A percentile compares a stretch with the other conserved stretches of the same genome.
phyloP scores from a whole-genome alignment of 495 filamentous ascomycete species.

The Niebla homalea region DNA sequence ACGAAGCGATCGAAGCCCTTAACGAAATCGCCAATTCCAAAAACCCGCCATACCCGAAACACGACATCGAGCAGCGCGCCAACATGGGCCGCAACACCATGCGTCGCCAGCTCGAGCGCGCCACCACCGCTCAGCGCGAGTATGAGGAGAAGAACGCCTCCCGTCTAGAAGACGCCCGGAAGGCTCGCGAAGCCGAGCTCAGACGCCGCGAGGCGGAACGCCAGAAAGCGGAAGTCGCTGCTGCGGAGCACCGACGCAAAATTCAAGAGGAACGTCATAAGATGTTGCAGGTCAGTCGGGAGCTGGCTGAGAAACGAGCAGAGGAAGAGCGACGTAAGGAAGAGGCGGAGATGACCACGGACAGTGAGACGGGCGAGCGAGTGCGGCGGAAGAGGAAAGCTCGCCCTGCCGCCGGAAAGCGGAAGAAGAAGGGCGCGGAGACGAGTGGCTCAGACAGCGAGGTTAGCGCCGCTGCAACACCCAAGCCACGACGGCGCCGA shows the following conservation, averaged over 20 bases:
- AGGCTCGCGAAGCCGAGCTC: constrained; percentile 63
- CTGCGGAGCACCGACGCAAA: constrained; percentile 56
- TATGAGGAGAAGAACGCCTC: constrained; percentile 89
- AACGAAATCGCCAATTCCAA: constrained; percentile 67
- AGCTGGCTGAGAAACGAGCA: constrained; percentile 50
- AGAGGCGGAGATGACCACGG: constrained; percentile 60
- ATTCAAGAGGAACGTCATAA: constrained; percentile 70
- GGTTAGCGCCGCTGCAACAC: constrained; percentile 28
- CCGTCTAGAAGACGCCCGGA: constrained; percentile 62
- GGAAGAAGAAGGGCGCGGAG: constrained; percentile 51
- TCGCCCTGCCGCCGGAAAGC: constrained; percentile 25
- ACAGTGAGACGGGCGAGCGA: constrained; percentile 63
- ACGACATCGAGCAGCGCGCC: constrained; percentile 83
- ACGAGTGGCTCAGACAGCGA: constrained; percentile 31
- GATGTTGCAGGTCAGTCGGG: constrained; percentile 63
- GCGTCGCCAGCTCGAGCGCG: constrained; percentile 74
- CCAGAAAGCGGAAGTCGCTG: constrained; percentile 47
- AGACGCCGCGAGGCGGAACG: constrained; percentile 59
- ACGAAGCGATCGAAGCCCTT: constrained; percentile 72
- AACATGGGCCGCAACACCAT: constrained; percentile 95
- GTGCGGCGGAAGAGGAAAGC: constrained; percentile 59
- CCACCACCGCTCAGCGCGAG: constrained; percentile 68
- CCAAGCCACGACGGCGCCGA: constrained; percentile 18
- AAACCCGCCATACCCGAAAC: constrained; percentile 78
- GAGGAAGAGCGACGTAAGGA: constrained; percentile 59